Evolutionary conservation across 176 grass and related monocot species (phyloP).

Genomic region (Coix lacrymajobi): DNA sequence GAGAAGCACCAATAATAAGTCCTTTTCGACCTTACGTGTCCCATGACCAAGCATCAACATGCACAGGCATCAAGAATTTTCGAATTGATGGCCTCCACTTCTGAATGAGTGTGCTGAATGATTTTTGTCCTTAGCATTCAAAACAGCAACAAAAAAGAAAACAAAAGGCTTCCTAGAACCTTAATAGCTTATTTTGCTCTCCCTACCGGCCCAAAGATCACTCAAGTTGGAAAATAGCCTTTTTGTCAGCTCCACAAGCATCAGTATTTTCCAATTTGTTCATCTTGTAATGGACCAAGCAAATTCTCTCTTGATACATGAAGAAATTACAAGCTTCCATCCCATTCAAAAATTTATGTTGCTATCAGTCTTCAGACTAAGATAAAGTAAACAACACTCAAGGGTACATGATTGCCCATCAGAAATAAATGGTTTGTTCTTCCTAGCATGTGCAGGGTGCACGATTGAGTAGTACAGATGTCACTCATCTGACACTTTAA

Average conservation of each 20-base stretch:
- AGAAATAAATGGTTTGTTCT: conserved; percentile 32
- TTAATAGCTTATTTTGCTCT: background rate
- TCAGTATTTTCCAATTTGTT: background rate
- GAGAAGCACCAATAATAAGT: conserved; percentile 14
- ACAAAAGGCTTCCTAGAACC: background rate
- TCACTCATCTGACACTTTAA: conserved; percentile 6
- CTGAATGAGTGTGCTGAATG: background rate
- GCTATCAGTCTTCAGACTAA: background rate
- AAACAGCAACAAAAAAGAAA: background rate
- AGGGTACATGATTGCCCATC: conserved; percentile 23
- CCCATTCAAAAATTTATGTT: background rate
- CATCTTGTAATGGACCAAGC: background rate
- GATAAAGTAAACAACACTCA: conserved; percentile 18
- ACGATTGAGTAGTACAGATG: conserved; percentile 9
- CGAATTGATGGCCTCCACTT: conserved; percentile 22
- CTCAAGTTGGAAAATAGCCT: background rate
- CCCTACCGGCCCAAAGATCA: background rate
- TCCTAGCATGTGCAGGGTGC: conserved; percentile 6
- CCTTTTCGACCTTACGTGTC: conserved; percentile 20
- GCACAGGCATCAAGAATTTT: background rate
- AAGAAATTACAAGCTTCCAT: background rate
- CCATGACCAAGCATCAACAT: conserved; percentile 21
- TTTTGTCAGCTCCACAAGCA: background rate
- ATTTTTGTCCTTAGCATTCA: conserved; percentile 10
- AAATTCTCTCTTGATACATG: background rate